Evolutionary conservation across 2,329 filamentous ascomycete species (phyloP), one percentile per base, ranked within the genome.

Genomic region (Alternaria incomplexa): DNA sequence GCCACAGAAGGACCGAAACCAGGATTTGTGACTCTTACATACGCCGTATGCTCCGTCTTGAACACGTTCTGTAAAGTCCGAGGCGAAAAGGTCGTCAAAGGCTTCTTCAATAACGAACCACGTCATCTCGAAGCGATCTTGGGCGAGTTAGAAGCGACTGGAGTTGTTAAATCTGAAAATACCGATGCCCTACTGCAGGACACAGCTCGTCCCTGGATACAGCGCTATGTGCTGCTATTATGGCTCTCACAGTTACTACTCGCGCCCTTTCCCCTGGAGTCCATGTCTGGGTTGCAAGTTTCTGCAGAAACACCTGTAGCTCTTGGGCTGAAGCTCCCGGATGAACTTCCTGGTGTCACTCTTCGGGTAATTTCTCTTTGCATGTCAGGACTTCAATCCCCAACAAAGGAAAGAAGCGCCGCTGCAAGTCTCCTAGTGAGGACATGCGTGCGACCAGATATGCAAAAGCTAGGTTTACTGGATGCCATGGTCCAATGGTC

Each of bases 21-120:
- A 47, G 70, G 66, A 40, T 71, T 65, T 46, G 56, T 72, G 56
- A 80, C 74, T 32, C 70, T 73, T 44, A 74, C 71, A 13, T 72
- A 77, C 64, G 93, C 93, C 5, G 89, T 97, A 58, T 93, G 91
- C 77, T 88, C 87, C 65, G 84, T 98, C 3, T 80, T 99, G 36
- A 98, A 98, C 77, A 91, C 90, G 0, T 91, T 99, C 64, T 97
- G 93, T 85, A 99, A 99, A 81, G 91, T 98, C 54, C 88, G 96
- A 56, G 95, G 96, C 23, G 90, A 96, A 77, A 98, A 98, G 80
- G 91, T 99, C 55, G 90, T 99, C 70, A 89, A 93, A 56, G 89
- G 93, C 45, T 97, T 98, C 75, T 84, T 99, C 68, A 95, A 92
- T 76, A 97, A 96, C 67, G 96, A 98, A 78, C 91, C 93, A 2